These are phyloP conservation scores for Vaccinium macrocarpon DNA, from an alignment of 148 eudicot genomes.

Conservation along the genomic window DNA sequence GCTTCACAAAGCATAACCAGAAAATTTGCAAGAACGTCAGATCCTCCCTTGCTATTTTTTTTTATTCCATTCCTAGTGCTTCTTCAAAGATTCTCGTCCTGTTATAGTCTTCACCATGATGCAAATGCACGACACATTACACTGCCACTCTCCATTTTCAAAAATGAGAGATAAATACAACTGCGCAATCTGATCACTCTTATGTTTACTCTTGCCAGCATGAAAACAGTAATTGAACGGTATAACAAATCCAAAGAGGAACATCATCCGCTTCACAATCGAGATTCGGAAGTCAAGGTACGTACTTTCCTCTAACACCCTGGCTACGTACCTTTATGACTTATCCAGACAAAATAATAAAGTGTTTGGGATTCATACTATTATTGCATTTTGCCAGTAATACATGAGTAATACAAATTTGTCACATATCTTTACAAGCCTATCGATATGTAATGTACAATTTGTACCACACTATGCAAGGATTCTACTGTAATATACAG, in stretches of 20 bases:
- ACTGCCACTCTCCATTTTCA: background rate
- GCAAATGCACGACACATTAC: background rate
- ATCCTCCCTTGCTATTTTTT: background rate
- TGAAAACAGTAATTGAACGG: constrained; percentile 61
- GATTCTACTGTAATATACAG: background rate
- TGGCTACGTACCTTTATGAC: background rate
- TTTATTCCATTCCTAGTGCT: background rate
- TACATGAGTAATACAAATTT: background rate
- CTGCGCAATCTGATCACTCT: background rate
- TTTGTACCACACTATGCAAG: background rate
- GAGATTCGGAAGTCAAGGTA: constrained; percentile 66
- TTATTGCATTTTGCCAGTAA: background rate
- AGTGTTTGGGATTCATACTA: background rate
- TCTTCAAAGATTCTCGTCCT: background rate
- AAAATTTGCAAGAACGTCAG: no score
- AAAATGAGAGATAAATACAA: no score
- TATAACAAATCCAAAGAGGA: constrained; percentile 57
- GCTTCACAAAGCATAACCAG: no score
- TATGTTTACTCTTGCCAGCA: constrained; percentile 38
- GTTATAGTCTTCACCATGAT: background rate
- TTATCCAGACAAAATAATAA: background rate
- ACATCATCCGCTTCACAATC: constrained; percentile 31
- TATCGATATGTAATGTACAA: background rate
- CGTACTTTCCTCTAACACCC: constrained; percentile 32
- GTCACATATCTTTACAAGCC: background rate